Evolutionary conservation across 371 early-diverging fungal species (phyloP).

Genomic region (Mucor racemosus): DNA sequence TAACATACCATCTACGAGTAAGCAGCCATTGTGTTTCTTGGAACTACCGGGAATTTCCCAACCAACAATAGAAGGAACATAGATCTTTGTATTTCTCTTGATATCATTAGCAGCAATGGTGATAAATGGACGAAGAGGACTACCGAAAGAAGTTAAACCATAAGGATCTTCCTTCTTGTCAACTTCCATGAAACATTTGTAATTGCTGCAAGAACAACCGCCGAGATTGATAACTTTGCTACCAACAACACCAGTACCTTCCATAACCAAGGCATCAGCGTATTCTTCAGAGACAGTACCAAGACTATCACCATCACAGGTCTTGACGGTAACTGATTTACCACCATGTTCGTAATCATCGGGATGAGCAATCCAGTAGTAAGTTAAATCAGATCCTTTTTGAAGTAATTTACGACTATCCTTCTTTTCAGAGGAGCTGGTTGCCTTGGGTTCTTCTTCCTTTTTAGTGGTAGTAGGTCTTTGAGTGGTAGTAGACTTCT

Average conservation of each 20-base stretch:
- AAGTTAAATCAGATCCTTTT: constrained; percentile 44
- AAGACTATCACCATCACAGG: constrained; percentile 47
- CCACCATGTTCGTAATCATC: constrained; percentile 37
- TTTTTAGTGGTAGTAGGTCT: constrained; percentile 14
- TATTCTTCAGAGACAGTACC: constrained; percentile 47
- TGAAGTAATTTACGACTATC: constrained; percentile 43
- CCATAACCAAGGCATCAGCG: constrained; percentile 57
- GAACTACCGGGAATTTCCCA: constrained; percentile 49
- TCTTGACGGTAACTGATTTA: constrained; percentile 42
- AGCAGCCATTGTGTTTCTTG: constrained; percentile 57
- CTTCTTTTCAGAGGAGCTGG: constrained; percentile 14
- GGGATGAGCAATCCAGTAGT: constrained; percentile 57
- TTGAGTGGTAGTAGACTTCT: constrained; percentile 11
- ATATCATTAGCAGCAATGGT: constrained; percentile 52
- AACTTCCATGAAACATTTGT: constrained; percentile 53
- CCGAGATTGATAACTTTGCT: constrained; percentile 53
- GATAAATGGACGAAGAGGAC: constrained; percentile 51
- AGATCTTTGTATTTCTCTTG: constrained; percentile 57
- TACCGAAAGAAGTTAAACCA: constrained; percentile 52
- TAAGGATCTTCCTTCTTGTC: constrained; percentile 48
- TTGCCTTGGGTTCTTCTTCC: neutral
- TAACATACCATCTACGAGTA: constrained; percentile 47
- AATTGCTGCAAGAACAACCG: constrained; percentile 49
- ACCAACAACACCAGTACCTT: constrained; percentile 53
- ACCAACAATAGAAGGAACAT: constrained; percentile 45